These are phyloP conservation scores for Chaetothyriales sp. DNA, from an alignment of 2,329 filamentous ascomycete genomes.

Conservation along the genomic window DNA sequence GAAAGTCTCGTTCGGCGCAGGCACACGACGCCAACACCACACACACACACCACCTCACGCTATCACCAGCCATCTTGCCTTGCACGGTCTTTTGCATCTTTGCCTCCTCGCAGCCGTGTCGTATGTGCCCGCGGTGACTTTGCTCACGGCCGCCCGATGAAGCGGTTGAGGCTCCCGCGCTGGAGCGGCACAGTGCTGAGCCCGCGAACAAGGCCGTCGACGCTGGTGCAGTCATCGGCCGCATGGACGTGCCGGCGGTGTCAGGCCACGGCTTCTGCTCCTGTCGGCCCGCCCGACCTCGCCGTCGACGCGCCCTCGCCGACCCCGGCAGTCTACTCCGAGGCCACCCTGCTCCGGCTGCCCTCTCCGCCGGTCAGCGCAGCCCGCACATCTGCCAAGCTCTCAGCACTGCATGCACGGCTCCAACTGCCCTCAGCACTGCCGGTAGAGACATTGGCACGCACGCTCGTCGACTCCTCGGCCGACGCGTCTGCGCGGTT, in stretches of 20 bases:
- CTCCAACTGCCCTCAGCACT: conserved; percentile 68
- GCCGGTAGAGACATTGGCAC: conserved; percentile 72
- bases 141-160: conserved; percentile 27
- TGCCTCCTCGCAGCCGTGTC: background rate
- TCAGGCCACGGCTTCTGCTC: conserved; percentile 29
- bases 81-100: too few species aligned
- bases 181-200: conserved; percentile 39
- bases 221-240: background rate
- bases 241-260: conserved; percentile 22
- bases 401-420: conserved; percentile 82
- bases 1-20: too few species aligned
- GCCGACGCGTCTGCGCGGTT: conserved; percentile 67
- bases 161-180: conserved; percentile 38
- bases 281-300: conserved; percentile 19
- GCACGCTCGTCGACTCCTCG: conserved; percentile 71
- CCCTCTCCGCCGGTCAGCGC: conserved; percentile 59
- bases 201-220: conserved; percentile 31
- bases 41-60: too few species aligned
- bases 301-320: conserved; percentile 18
- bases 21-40: background rate
- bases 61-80: background rate
- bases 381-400: conserved; percentile 66
- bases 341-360: conserved; percentile 32
- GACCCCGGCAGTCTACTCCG: conserved; percentile 17
- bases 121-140: background rate